phyloP scores from a whole-genome alignment of 495 filamentous ascomycete genomes.

The Aspergillus nanangensis region DNA sequence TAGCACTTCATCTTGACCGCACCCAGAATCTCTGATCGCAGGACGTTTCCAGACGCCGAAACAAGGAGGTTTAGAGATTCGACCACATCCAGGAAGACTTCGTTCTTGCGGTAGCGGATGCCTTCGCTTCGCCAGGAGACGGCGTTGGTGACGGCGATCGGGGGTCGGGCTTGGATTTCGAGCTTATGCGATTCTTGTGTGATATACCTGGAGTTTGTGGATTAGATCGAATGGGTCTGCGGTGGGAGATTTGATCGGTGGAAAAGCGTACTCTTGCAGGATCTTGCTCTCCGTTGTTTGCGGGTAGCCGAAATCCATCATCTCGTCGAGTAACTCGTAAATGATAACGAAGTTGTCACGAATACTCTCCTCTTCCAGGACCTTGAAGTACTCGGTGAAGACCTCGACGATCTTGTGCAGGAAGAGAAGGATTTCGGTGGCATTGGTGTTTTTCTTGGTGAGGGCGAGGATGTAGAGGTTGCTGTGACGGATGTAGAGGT shows the following conservation, averaged over 20 bases:
- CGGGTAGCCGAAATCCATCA: conserved; percentile 99
- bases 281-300: conserved; percentile 99
- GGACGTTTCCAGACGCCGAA: conserved; percentile 88
- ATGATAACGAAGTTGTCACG: conserved; percentile 99
- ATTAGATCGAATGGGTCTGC: not conserved
- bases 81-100: conserved; percentile 97
- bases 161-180: conserved; percentile 97
- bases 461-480: conserved; percentile 98
- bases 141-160: conserved; percentile 97
- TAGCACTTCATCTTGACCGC: conserved; percentile 99
- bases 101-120: conserved; percentile 98
- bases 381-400: conserved; percentile 99
- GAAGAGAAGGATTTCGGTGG: conserved; percentile 96
- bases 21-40: conserved; percentile 94
- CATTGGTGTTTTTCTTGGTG: conserved; percentile 98
- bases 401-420: conserved; percentile 98
- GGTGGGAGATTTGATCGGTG: not conserved
- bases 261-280: conserved; percentile 72
- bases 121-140: conserved; percentile 98
- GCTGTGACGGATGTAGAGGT: conserved; percentile 99
- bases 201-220: conserved; percentile 64
- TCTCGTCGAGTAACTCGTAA: conserved; percentile 98
- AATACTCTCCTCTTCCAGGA: conserved; percentile 98
- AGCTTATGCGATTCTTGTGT: conserved; percentile 99
- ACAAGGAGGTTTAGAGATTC: conserved; percentile 97